Evolutionary conservation across 2,329 filamentous ascomycete genomes (phyloP).

Genomic region (Aspergillus calidoustus): DNA sequence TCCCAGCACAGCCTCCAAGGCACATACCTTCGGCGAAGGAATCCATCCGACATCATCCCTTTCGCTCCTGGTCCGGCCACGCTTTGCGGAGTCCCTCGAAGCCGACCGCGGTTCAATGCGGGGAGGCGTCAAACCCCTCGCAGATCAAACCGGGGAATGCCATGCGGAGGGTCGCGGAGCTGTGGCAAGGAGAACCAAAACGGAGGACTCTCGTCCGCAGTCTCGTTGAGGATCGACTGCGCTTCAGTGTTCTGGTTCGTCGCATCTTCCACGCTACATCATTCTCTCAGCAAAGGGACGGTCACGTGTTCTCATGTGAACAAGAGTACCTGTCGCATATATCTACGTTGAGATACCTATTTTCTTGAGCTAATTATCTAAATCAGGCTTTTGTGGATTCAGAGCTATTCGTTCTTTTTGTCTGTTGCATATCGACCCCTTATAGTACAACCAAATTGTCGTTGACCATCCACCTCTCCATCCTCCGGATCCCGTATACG

Average conservation of each 20-base stretch:
- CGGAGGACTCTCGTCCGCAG: conserved; percentile 24
- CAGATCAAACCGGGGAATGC: neutral
- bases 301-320: neutral
- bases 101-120: conserved; percentile 1
- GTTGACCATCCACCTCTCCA: too few species aligned
- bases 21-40: neutral
- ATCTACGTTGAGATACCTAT: neutral
- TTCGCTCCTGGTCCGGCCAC: neutral
- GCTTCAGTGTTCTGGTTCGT: neutral
- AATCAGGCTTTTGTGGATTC: neutral
- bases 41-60: neutral
- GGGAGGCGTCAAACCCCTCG: neutral
- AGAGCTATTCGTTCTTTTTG: neutral
- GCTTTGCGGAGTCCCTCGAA: neutral
- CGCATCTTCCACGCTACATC: neutral
- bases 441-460: neutral
- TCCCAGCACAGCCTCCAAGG: neutral
- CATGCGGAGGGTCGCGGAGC: neutral
- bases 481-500: too few species aligned
- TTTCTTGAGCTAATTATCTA: neutral
- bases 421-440: neutral
- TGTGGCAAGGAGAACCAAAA: neutral
- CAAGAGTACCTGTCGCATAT: neutral
- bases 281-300: conserved; percentile 4
- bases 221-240: neutral